These are phyloP conservation scores for Thuja plicata DNA, from an alignment of 83 land plant species.

Conservation along the genomic window DNA sequence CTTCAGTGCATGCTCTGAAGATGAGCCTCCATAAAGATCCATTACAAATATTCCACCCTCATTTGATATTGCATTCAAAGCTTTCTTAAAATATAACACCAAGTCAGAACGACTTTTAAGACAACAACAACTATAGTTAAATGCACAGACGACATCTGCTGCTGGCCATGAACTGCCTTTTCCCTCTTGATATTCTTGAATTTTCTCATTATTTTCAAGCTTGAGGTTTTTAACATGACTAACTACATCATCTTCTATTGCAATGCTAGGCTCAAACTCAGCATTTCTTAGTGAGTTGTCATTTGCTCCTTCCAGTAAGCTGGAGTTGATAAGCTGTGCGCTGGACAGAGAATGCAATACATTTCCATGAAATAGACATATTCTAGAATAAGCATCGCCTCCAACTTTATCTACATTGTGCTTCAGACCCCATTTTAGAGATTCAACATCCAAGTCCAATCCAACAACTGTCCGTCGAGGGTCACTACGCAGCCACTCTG, in stretches of 20 bases:
- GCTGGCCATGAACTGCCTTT: conserved; percentile 27
- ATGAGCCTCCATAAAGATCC: conserved; percentile 91
- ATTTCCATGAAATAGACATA: conserved; percentile 74
- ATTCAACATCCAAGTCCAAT: conserved; percentile 78
- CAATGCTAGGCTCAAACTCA: conserved; percentile 4
- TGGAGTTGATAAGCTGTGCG: conserved; percentile 16
- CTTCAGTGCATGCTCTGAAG: conserved; percentile 71
- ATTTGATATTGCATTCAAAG: conserved; percentile 35
- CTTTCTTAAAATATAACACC: conserved; percentile 71
- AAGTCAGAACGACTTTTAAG: conserved; percentile 69
- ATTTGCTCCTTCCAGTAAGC: conserved; percentile 20
- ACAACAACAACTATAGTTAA: conserved; percentile 94
- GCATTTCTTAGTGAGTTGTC: conserved; percentile 19
- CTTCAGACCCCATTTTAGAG: conserved; percentile 70
- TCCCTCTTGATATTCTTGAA: background rate
- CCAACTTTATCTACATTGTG: conserved; percentile 62
- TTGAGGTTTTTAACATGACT: conserved; percentile 5
- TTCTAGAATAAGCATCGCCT: conserved; percentile 53
- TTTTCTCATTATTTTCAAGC: background rate
- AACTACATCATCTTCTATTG: background rate
- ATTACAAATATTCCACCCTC: conserved; percentile 90
- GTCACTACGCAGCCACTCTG: conserved; percentile 82
- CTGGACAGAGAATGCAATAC: conserved; percentile 55
- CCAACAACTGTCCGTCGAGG: conserved; percentile 75
- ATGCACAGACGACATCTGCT: conserved; percentile 84